Conservation (phyloP, 1,284 basidiomycete species). For the Puccinia horiana region DNA sequence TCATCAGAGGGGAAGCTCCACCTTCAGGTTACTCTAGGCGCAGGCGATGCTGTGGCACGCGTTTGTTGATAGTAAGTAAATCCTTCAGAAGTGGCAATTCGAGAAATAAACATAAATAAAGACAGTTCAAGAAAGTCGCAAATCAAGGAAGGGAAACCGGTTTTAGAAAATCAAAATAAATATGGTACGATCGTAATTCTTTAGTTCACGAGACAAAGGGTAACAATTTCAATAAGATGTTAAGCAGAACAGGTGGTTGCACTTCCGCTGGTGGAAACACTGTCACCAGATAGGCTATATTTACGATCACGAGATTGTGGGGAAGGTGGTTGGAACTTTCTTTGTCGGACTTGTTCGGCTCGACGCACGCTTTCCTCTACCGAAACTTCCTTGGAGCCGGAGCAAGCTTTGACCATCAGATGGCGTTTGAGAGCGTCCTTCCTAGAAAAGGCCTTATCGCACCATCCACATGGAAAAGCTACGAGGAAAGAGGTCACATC, state of each 20-base stretch:
- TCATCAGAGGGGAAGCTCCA: too few relatives aligned
- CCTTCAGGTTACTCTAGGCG: too few relatives aligned
- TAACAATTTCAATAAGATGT: not conserved
- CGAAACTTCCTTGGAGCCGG: conserved; percentile 27
- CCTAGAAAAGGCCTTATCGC: conserved; percentile 68
- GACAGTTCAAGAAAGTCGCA: too few relatives aligned
- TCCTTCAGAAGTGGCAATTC: too few relatives aligned
- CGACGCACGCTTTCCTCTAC: conserved; percentile 41
- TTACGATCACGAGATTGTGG: not conserved
- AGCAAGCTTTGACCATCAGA: conserved; percentile 61
- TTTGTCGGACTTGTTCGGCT: conserved; percentile 9
- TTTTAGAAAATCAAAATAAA: too few relatives aligned
- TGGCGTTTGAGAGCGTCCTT: conserved; percentile 72
- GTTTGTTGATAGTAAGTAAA: too few relatives aligned
- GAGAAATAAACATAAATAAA: too few relatives aligned
- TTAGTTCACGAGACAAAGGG: too few relatives aligned
- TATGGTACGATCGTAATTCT: too few relatives aligned
- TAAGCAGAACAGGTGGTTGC: conserved; percentile 10
- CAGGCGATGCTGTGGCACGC: too few relatives aligned
- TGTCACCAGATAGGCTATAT: conserved; percentile 17
- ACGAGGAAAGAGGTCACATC: not conserved
- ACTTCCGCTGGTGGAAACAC: conserved; percentile 11
- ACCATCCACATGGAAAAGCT: conserved; percentile 65
- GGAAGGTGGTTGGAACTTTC: conserved; percentile 4
- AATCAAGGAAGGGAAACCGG: too few relatives aligned